phyloP scores from a whole-genome alignment of 1,139 yeast species.

The Lodderomyces pseudojiufengensis region DNA sequence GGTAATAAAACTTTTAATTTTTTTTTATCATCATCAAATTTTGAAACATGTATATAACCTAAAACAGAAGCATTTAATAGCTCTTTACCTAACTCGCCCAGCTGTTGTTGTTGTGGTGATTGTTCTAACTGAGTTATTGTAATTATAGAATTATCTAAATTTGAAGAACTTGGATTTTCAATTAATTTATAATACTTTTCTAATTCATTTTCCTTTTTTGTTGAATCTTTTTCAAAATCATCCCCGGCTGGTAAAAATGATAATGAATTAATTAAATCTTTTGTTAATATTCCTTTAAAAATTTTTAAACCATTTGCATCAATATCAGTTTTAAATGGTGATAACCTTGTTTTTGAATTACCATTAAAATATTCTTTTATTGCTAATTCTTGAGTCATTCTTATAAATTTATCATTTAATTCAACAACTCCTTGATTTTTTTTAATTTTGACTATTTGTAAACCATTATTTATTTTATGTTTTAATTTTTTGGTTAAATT shows the following conservation, averaged over 20 bases:
- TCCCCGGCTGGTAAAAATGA: conserved; percentile 48
- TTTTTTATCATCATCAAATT: conserved; percentile 62
- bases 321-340: conserved; percentile 60
- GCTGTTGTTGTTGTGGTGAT: conserved; percentile 34
- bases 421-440: conserved; percentile 75
- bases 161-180: conserved; percentile 49
- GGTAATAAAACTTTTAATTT: conserved; percentile 76
- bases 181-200: conserved; percentile 33
- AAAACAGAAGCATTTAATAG: conserved; percentile 58
- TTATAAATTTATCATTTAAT: conserved; percentile 61
- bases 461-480: conserved; percentile 28
- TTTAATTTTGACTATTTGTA: conserved; percentile 57
- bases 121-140: conserved; percentile 67
- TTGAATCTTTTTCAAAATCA: conserved; percentile 30
- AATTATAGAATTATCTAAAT: conserved; percentile 66
- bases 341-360: conserved; percentile 56
- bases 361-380: conserved; percentile 93
- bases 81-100: no score
- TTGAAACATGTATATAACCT: conserved; percentile 56
- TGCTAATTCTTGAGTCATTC: conserved; percentile 70
- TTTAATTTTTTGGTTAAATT: conserved; percentile 59
- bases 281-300: conserved; percentile 37
- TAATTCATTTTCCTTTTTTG: conserved; percentile 26
- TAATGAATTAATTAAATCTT: conserved; percentile 35
- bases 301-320: conserved; percentile 34